Base-by-base conservation (phyloP, 169 alveolate species). In the Babesia caballi region DNA sequence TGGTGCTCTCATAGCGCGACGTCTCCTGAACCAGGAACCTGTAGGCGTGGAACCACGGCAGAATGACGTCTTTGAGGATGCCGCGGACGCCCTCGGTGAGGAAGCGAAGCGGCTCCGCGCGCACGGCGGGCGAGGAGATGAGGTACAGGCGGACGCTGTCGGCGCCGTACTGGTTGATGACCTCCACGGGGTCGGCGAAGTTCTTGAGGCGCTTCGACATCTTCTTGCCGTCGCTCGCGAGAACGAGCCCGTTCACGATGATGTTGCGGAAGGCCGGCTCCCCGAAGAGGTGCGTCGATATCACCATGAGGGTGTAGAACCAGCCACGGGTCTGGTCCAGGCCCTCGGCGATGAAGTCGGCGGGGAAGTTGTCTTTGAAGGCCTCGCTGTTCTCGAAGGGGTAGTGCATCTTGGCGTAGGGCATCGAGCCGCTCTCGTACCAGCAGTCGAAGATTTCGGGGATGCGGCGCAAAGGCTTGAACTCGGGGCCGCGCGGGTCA, bases 401-500 rank as follows among this genome's bases (percentile, higher is more conserved):
- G 82, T 95, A 98, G 91, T 96, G 99, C 68, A 88, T 80, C 77
- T 95, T 93, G 3, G 98, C 98, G 85, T 93, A 97, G 2, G 99
- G 99, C 99, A 97, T 97, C 21, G 99, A 92, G 17, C 99, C 99
- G 69, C 97, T 89, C 68, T 98, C 99, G 83, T 96, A 98, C 99
- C 99, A 98, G 90, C 99, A 98, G 85, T 97, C 99, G 84, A 98
- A 97, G 3, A 97, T 98, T 85, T 96, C 97, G 40, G 91, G 89
- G 44, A 94, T 88, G 21, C 97, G 73, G 70, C 72, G 90, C 46
- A 94, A 80, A 21, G 94, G 93, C 4, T 96, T 95, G 42, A 73
- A 88, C 25, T 96, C 97, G 56, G 92, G 94, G 4, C 99, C 99
- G 77, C 94, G 70, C 53, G 97, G 94, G n/a, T 97, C 92, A 3